These are phyloP conservation scores for Rubia peregrina DNA, from an alignment of 305 asterid genomes.

Conservation along the genomic window DNA sequence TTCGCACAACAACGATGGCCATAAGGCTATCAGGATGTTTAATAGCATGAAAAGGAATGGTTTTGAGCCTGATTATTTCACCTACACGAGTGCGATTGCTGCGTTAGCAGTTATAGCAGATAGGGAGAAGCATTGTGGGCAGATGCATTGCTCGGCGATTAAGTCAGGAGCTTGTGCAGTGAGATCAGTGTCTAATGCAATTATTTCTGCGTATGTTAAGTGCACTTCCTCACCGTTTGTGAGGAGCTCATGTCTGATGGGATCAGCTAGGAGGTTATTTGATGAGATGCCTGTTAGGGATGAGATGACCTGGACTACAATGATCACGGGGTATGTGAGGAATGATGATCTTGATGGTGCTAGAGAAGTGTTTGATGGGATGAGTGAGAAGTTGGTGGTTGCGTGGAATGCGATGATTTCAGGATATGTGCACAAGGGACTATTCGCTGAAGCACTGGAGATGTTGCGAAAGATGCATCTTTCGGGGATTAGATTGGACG, in stretches of 20 bases:
- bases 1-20: conserved; percentile 59
- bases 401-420: conserved; percentile 94
- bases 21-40: conserved; percentile 55
- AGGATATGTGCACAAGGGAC: conserved; percentile 70
- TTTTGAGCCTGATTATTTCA: conserved; percentile 57
- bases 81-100: conserved; percentile 57
- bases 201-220: conserved; percentile 65
- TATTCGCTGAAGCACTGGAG: conserved; percentile 49
- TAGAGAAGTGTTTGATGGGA: conserved; percentile 57
- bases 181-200: conserved; percentile 72
- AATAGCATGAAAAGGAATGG: conserved; percentile 44
- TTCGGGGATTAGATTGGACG: conserved; percentile 57
- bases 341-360: conserved; percentile 64
- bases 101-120: conserved; percentile 64
- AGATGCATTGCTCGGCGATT: conserved; percentile 58
- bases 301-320: conserved; percentile 79
- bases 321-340: conserved; percentile 76
- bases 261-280: conserved; percentile 57
- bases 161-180: conserved; percentile 52
- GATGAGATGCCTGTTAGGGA: conserved; percentile 67
- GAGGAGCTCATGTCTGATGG: conserved; percentile 42
- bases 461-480: conserved; percentile 59
- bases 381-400: conserved; percentile 69
- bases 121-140: conserved; percentile 54
- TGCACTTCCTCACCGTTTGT: conserved; percentile 56